Evolutionary conservation across 495 filamentous ascomycete species (phyloP).

Genomic region (Xylaria acuta): DNA sequence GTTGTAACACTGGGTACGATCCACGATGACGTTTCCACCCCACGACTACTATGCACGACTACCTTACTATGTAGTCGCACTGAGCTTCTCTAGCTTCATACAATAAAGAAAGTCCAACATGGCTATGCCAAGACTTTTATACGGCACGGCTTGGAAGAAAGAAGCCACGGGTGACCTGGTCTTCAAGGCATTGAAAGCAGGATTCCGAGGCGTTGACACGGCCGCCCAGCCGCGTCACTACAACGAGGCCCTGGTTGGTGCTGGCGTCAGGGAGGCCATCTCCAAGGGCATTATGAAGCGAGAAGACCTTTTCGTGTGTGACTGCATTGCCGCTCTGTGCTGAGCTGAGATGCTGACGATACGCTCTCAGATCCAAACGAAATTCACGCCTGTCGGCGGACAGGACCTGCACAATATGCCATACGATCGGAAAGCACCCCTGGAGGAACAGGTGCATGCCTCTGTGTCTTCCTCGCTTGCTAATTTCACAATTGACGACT

Average conservation of each 20-base stretch:
- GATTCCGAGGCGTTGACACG: slow-evolving; percentile 79
- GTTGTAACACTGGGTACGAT: not conserved
- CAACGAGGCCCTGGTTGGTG: slow-evolving; percentile 72
- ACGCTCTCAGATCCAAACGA: slow-evolving; percentile 73
- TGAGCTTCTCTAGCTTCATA: not conserved
- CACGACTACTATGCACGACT: not conserved
- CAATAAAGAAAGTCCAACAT: slow-evolving; percentile 24
- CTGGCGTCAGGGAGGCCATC: slow-evolving; percentile 66
- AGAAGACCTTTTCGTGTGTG: slow-evolving; percentile 66
- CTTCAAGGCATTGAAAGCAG: slow-evolving; percentile 68
- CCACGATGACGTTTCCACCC: slow-evolving; percentile 3
- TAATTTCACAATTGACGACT: slow-evolving; percentile 58
- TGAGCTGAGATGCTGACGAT: slow-evolving; percentile 25
- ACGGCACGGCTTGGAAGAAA: slow-evolving; percentile 92
- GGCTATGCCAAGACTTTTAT: slow-evolving; percentile 67
- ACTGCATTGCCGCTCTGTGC: not conserved
- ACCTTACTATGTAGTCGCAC: not conserved
- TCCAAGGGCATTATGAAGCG: slow-evolving; percentile 62
- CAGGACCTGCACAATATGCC: slow-evolving; percentile 68
- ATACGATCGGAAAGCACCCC: slow-evolving; percentile 57
- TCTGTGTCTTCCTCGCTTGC: slow-evolving; percentile 72
- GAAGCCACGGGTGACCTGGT: slow-evolving; percentile 70
- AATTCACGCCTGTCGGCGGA: slow-evolving; percentile 69
- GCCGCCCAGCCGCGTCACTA: slow-evolving; percentile 84
- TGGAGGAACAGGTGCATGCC: slow-evolving; percentile 66